Percentiles rank a stretch among this genome's conserved stretches.
Evolutionary conservation across 2,329 filamentous ascomycete genomes (phyloP).

Genomic region (Venturia asperata): DNA sequence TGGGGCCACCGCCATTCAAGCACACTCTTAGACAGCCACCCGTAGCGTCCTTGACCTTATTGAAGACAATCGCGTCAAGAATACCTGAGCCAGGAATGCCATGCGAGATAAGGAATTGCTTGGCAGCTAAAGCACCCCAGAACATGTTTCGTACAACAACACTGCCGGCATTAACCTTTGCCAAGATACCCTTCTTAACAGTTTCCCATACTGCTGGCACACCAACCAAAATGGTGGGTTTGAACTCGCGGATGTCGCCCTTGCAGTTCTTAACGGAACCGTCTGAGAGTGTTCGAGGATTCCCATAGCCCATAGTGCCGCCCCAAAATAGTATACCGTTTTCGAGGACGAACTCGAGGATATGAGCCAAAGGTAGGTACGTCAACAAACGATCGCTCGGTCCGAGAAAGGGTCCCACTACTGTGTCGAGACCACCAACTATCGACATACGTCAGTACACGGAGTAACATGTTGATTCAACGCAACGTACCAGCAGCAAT

Average conservation of each 20-base stretch:
- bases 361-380: constrained; percentile 91
- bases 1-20: constrained; percentile 89
- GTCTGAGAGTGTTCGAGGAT: constrained; percentile 81
- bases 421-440: constrained; percentile 70
- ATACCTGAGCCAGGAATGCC: constrained; percentile 60
- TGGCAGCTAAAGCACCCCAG: constrained; percentile 57
- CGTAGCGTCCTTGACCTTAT: constrained; percentile 82
- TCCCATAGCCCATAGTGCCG: constrained; percentile 88
- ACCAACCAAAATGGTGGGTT: constrained; percentile 82
- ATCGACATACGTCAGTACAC: constrained; percentile 13
- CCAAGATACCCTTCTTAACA: constrained; percentile 86
- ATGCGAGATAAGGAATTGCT: constrained; percentile 52
- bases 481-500: constrained; percentile 61
- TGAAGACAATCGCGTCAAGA: constrained; percentile 80
- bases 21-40: constrained; percentile 82
- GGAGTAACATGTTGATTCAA: neutral
- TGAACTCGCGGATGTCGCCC: constrained; percentile 88
- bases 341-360: constrained; percentile 93
- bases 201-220: constrained; percentile 97
- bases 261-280: constrained; percentile 78
- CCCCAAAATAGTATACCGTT: constrained; percentile 85
- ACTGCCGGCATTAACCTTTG: constrained; percentile 66
- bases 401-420: constrained; percentile 71
- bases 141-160: constrained; percentile 71
- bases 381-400: constrained; percentile 74